These are phyloP conservation scores for Pythium pyrilobum DNA, from an alignment of 352 stramenopile species.

Conservation along the genomic window DNA sequence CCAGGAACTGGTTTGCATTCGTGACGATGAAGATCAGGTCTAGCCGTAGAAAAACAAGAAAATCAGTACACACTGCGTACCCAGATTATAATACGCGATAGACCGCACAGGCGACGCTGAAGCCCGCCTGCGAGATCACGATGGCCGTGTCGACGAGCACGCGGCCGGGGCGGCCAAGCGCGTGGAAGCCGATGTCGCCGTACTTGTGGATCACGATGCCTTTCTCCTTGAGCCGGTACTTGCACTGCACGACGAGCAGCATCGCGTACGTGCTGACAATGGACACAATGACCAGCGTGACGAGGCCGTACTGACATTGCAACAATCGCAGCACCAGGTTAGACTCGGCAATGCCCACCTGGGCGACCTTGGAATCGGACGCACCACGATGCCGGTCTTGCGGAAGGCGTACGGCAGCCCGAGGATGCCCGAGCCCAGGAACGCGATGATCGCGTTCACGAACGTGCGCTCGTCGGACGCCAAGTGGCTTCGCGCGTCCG, in stretches of 20 bases:
- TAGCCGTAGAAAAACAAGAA: not conserved
- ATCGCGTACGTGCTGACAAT: constrained; percentile 64
- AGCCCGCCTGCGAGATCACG: constrained; percentile 55
- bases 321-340: constrained; percentile 5
- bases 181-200: constrained; percentile 79
- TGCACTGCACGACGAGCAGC: constrained; percentile 74
- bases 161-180: constrained; percentile 63
- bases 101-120: constrained; percentile 49
- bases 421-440: constrained; percentile 89
- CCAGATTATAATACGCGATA: no score
- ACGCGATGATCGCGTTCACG: constrained; percentile 86
- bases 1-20: constrained; percentile 55
- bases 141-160: constrained; percentile 70
- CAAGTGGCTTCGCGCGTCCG: constrained; percentile 20
- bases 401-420: constrained; percentile 89
- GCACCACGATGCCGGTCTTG: constrained; percentile 78
- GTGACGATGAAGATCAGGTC: constrained; percentile 81
- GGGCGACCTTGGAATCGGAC: not conserved
- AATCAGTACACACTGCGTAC: no score
- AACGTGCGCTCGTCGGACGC: constrained; percentile 63
- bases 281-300: constrained; percentile 46
- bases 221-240: constrained; percentile 63
- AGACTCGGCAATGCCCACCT: not conserved
- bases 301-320: constrained; percentile 37
- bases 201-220: constrained; percentile 62